These are phyloP conservation scores for Amylostereum areolatum DNA, from an alignment of 1,284 basidiomycete genomes.

Conservation along the genomic window DNA sequence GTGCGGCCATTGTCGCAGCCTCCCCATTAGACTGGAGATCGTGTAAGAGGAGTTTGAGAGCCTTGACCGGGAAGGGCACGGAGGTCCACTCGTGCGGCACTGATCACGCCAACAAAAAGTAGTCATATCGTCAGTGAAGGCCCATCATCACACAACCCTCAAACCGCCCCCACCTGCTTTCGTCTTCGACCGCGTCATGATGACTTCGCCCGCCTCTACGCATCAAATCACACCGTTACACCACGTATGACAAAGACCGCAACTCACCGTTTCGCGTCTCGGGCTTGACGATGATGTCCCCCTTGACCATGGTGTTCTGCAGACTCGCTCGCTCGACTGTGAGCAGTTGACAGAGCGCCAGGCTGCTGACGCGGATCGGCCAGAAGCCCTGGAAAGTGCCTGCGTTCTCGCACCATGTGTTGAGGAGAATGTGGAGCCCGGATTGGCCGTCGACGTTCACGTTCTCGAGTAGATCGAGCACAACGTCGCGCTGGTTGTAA, in stretches of 20 bases:
- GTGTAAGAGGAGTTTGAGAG: slow-evolving; percentile 82
- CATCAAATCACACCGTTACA: slow-evolving; percentile 10
- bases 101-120: slow-evolving; percentile 29
- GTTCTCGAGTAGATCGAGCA: slow-evolving; percentile 69
- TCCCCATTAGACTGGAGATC: slow-evolving; percentile 77
- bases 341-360: slow-evolving; percentile 80
- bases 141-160: background rate
- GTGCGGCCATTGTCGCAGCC: slow-evolving; percentile 52
- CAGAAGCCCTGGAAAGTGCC: slow-evolving; percentile 94
- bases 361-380: slow-evolving; percentile 79
- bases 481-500: slow-evolving; percentile 73
- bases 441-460: slow-evolving; percentile 47
- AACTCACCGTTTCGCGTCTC: slow-evolving; percentile 77
- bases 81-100: slow-evolving; percentile 82
- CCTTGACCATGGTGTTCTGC: slow-evolving; percentile 72
- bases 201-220: slow-evolving; percentile 48
- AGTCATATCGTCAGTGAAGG: background rate
- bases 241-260: slow-evolving; percentile 2
- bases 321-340: slow-evolving; percentile 60
- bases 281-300: slow-evolving; percentile 84
- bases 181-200: slow-evolving; percentile 92
- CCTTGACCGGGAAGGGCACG: slow-evolving; percentile 87
- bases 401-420: slow-evolving; percentile 91
- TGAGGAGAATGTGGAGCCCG: slow-evolving; percentile 76
- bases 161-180: slow-evolving; percentile 60